Evolutionary conservation across 2,329 filamentous ascomycete genomes (phyloP), one percentile per base, ranked within the genome.

Genomic region (Incumbomyces lentus): DNA sequence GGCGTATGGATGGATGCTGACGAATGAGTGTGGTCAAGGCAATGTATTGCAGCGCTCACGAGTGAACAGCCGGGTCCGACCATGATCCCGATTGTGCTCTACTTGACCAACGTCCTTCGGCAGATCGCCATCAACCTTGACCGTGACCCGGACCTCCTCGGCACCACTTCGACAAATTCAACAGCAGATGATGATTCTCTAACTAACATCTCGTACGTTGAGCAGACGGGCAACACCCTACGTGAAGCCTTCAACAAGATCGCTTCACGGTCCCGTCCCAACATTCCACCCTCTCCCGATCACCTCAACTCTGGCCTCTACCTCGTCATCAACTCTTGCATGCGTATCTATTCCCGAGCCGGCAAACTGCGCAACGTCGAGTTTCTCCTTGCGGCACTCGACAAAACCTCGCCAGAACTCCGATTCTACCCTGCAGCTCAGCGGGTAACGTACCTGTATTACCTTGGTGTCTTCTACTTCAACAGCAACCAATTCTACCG

Each of bases 161-260:
- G 57, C 68, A 36, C 63, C 62, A 46, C 33, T 35, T 35, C 33
- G 5, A 64, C 29, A 72, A 72, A 7, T 18, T 36, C 44, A 12
- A 37, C 48, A 17, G 38, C 46, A 17, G 33, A 48, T 7, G 75
- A 75, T 31, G 74, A 77, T 45, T 82, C 80, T 18, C 80, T 82
- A 19, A 79, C 83, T 44, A 78, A 81, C 55, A 78, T 84, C 55
- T 88, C 87, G 1, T 75, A 95, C 34, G 86, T 90, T 10, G 90
- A 95, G 63, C 79, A 82, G 19, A 88, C 88, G 1, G 88, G 87
- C 14, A 90, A 95, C 59, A 84, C 86, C 42, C 84, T 95, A 49
- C 84, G 93, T 51, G 85, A 88, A 61, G 87, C 89, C 17, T 95
- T 95, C 60, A 92, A 86, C 10, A 87, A 86, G 33, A 95, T 90